Percentiles rank a stretch among this genome's conserved stretches.
phyloP scores from a whole-genome alignment of 495 filamentous ascomycete genomes.

The Rhypophila decipiens region DNA sequence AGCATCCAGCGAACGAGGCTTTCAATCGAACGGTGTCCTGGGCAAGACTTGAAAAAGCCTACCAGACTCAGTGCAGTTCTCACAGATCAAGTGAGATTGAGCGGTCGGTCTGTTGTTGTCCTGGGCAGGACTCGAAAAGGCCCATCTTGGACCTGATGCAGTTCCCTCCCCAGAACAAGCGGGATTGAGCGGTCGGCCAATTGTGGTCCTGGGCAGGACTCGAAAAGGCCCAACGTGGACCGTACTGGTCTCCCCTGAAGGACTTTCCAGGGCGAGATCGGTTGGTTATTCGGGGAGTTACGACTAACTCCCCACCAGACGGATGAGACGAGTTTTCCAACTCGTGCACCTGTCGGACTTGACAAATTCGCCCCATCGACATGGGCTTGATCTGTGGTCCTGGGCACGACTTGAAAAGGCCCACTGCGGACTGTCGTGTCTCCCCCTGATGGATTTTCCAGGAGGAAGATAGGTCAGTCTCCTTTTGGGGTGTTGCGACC shows the following conservation, averaged over 20 bases:
- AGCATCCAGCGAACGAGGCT: too few species aligned
- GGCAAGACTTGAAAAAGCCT: slow-evolving; percentile 7
- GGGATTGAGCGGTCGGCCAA: background rate
- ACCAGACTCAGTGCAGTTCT: background rate
- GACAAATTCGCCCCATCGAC: too few species aligned
- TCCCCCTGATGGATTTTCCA: background rate
- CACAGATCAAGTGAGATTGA: background rate
- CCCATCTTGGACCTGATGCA: background rate
- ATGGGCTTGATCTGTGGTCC: too few species aligned
- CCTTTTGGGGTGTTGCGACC: too few species aligned
- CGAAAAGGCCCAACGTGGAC: slow-evolving; percentile 1
- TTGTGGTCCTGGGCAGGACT: slow-evolving; percentile 6
- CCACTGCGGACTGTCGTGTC: background rate
- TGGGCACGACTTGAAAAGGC: slow-evolving; percentile 31
- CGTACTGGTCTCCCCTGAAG: background rate
- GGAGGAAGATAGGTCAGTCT: too few species aligned
- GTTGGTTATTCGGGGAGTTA: background rate
- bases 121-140: slow-evolving; percentile 8
- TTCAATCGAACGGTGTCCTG: background rate
- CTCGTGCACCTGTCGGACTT: too few species aligned
- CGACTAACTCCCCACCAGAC: too few species aligned
- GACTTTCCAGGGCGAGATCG: background rate
- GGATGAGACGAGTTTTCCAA: too few species aligned
- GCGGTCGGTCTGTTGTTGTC: background rate
- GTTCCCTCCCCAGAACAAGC: background rate